Conservation (phyloP, 2,329 filamentous ascomycete species). For the Aspergillus glaucus region DNA sequence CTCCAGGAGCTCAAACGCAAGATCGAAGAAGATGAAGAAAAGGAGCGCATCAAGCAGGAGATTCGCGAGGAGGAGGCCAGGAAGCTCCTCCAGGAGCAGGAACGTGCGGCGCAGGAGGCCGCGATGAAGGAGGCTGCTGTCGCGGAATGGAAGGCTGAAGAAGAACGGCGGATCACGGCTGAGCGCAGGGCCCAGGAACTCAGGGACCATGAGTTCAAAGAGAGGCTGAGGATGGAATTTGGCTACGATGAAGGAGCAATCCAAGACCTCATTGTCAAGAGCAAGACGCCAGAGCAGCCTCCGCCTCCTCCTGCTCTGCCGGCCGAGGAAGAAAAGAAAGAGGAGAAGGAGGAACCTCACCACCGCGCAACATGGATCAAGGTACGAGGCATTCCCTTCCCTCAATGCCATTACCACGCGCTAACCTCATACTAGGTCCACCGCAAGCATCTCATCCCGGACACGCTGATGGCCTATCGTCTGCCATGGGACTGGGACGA, state of each 20-base stretch:
- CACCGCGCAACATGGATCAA: slow-evolving; percentile 38
- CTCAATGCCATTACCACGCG: not conserved
- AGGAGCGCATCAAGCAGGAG: slow-evolving; percentile 34
- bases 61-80: slow-evolving; percentile 39
- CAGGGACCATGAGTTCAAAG: slow-evolving; percentile 28
- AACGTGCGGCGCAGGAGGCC: slow-evolving; percentile 23
- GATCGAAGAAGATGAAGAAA: slow-evolving; percentile 40
- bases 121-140: slow-evolving; percentile 38
- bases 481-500: slow-evolving; percentile 44
- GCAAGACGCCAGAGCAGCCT: slow-evolving; percentile 30
- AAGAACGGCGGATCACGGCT: slow-evolving; percentile 20
- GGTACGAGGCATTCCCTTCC: slow-evolving; percentile 19
- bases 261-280: slow-evolving; percentile 35
- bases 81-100: slow-evolving; percentile 32
- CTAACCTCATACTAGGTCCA: slow-evolving; percentile 31
- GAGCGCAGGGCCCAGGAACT: slow-evolving; percentile 29
- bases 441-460: slow-evolving; percentile 40
- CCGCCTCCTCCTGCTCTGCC: slow-evolving; percentile 1
- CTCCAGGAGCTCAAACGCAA: slow-evolving; percentile 28
- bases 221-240: slow-evolving; percentile 35
- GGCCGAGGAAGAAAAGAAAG: slow-evolving; percentile 19
- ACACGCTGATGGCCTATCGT: slow-evolving; percentile 41
- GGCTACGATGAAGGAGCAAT: slow-evolving; percentile 38
- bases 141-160: slow-evolving; percentile 30
- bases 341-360: slow-evolving; percentile 24